These are phyloP conservation scores for Podila clonocystis DNA, from an alignment of 192 early-diverging fungal species.

Conservation along the genomic window DNA sequence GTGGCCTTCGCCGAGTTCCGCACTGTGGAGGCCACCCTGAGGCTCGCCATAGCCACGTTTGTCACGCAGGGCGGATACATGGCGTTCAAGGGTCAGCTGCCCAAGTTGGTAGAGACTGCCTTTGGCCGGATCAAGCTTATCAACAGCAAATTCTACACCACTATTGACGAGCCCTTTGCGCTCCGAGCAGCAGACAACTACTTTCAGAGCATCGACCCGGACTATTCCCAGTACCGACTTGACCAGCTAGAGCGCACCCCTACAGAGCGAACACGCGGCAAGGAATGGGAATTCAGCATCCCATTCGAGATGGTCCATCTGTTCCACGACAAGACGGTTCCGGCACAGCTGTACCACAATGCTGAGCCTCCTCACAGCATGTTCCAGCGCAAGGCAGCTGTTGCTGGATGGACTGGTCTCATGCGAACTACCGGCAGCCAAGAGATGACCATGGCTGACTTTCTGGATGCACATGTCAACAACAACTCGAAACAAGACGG, in stretches of 20 bases:
- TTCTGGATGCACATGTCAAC: slow-evolving; percentile 21
- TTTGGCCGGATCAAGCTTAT: slow-evolving; percentile 16
- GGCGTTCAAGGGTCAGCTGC: slow-evolving; percentile 15
- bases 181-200: slow-evolving; percentile 17
- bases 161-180: slow-evolving; percentile 23
- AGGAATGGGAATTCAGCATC: slow-evolving; percentile 12
- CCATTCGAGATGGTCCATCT: slow-evolving; percentile 6
- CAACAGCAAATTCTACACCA: background rate
- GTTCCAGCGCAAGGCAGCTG: slow-evolving; percentile 9
- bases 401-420: slow-evolving; percentile 21
- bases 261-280: background rate
- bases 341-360: background rate
- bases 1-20: slow-evolving; percentile 8
- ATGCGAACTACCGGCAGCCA: slow-evolving; percentile 9
- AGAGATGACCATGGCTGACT: slow-evolving; percentile 12
- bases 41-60: slow-evolving; percentile 4
- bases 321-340: slow-evolving; percentile 9
- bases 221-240: background rate
- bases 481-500: slow-evolving; percentile 5
- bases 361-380: slow-evolving; percentile 8
- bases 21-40: slow-evolving; percentile 11
- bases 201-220: slow-evolving; percentile 10
- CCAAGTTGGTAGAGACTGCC: slow-evolving; percentile 16
- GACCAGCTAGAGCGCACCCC: background rate
- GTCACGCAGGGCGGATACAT: slow-evolving; percentile 17